phyloP scores from a whole-genome alignment of 352 stramenopile species.

The Phytopythium ostracodes region DNA sequence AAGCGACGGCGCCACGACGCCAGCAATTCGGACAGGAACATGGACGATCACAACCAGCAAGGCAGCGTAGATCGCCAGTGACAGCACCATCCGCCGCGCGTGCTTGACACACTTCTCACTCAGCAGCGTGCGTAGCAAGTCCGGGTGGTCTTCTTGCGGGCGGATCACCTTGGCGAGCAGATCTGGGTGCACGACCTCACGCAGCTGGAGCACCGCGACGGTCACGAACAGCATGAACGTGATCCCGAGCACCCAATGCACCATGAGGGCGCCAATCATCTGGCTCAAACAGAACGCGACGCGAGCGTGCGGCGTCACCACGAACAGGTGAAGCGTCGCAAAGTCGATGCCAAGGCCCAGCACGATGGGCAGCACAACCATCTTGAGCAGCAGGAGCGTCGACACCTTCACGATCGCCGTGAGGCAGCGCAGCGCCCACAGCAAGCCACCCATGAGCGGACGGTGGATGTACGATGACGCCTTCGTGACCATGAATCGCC shows the following conservation, averaged over 20 bases:
- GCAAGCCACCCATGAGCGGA: constrained; percentile 70
- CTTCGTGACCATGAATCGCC: constrained; percentile 81
- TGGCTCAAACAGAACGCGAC: constrained; percentile 80
- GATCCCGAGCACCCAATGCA: constrained; percentile 97
- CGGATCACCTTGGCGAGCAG: constrained; percentile 85
- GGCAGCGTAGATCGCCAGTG: constrained; percentile 88
- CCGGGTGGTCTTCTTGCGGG: constrained; percentile 95
- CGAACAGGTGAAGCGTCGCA: constrained; percentile 89
- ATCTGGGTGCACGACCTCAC: constrained; percentile 94
- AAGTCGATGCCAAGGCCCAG: constrained; percentile 94
- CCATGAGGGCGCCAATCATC: constrained; percentile 90
- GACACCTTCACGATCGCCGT: constrained; percentile 93
- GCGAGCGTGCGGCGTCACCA: constrained; percentile 66
- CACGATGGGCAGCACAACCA: constrained; percentile 94
- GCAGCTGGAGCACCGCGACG: constrained; percentile 92
- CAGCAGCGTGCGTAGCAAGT: constrained; percentile 94
- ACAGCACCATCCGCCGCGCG: constrained; percentile 91
- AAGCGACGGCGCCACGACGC: constrained; percentile 39
- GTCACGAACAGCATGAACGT: constrained; percentile 98
- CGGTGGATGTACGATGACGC: constrained; percentile 82
- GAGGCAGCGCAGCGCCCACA: constrained; percentile 77
- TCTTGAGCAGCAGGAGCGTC: constrained; percentile 96
- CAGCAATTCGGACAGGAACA: constrained; percentile 70
- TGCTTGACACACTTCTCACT: constrained; percentile 93
- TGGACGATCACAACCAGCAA: constrained; percentile 88